Percentiles rank a stretch among this genome's conserved stretches.
phyloP scores from a whole-genome alignment of 73 alveolate genomes.

The Tetrahymena thermophila region DNA sequence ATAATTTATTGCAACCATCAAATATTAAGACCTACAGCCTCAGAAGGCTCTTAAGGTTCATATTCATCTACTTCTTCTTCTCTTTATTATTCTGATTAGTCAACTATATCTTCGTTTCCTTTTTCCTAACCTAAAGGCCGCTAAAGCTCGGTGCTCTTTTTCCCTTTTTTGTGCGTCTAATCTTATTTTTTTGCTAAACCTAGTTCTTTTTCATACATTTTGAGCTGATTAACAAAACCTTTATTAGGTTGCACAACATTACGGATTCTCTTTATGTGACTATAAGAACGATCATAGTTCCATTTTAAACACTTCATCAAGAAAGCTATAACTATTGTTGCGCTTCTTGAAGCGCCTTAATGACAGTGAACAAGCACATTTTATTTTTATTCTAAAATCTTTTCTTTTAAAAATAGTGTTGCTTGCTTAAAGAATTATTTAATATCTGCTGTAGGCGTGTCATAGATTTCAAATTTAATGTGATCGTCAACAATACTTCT shows the following conservation, averaged over 20 bases:
- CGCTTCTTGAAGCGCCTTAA: slow-evolving; percentile 49
- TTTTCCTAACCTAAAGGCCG: not conserved
- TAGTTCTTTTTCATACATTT: slow-evolving; percentile 5
- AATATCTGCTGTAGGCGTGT: not conserved
- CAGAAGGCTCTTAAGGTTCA: not conserved
- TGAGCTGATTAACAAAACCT: slow-evolving; percentile 55
- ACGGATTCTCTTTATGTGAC: slow-evolving; percentile 26
- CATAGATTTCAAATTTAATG: not conserved
- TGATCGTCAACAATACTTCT: not conserved
- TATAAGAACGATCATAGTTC: slow-evolving; percentile 33
- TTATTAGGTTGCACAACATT: slow-evolving; percentile 40
- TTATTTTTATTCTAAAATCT: not conserved
- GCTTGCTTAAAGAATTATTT: not conserved
- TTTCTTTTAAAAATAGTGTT: not conserved
- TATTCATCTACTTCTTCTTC: not conserved
- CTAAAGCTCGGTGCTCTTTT: not conserved
- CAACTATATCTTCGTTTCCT: not conserved
- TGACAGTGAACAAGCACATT: slow-evolving; percentile 51
- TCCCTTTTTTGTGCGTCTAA: not conserved
- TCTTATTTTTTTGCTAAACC: not conserved
- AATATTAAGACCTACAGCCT: not conserved
- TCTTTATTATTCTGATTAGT: not conserved
- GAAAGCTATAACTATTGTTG: slow-evolving; percentile 47
- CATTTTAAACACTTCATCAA: slow-evolving; percentile 37
- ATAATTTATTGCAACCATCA: not conserved